Base-by-base conservation (phyloP, 768 basidiomycete genomes). In the Amanita polypyramis region DNA sequence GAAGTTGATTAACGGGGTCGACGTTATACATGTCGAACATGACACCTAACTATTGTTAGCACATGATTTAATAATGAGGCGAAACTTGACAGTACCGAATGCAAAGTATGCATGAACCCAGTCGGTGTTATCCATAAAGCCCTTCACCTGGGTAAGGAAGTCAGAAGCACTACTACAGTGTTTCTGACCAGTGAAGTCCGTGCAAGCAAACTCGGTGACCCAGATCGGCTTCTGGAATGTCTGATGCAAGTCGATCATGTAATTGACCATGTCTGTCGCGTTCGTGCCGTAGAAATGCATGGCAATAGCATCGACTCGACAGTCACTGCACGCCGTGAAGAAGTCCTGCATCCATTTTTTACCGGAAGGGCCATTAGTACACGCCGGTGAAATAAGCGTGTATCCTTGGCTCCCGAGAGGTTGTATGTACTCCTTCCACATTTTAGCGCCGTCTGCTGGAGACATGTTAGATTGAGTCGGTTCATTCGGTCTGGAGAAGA, bases 181-280 rank as follows among this genome's bases (percentile, higher is more conserved):
- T 1, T 59, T 51, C 15, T 68, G 70, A 9, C 70, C 70, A 54
- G 62, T 62, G 60, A 80, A 87, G 66, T 81, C 69, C 77, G 79
- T 69, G 66, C 77, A 80, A 51, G 85, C 86, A 55, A 76, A 80
- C 58, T 92, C 88, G 3, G 84, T 84, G 50, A 82, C 60, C 72
- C 73, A 77, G 56, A 89, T 65, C 23, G 63, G 61, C 48, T 58
- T 55, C 12, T 49, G 29, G 56, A 76, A 80, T 1, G 63, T 64
- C 34, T 52, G 51, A 57, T 85, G 64, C 56, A 74, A 73, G 1
- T 63, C 54, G 7, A 56, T 55, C 42, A 82, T 60, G 62, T 80
- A 82, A 10, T 49, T n/a, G 45, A 77, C 70, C 58, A 91, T 72
- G 8, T 67, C 67, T 0, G 66, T 43, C 2, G 72, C 51, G 11